These are phyloP conservation scores for Alternaria triticimaculans DNA, from an alignment of 2,329 filamentous ascomycete species.

Conservation along the genomic window DNA sequence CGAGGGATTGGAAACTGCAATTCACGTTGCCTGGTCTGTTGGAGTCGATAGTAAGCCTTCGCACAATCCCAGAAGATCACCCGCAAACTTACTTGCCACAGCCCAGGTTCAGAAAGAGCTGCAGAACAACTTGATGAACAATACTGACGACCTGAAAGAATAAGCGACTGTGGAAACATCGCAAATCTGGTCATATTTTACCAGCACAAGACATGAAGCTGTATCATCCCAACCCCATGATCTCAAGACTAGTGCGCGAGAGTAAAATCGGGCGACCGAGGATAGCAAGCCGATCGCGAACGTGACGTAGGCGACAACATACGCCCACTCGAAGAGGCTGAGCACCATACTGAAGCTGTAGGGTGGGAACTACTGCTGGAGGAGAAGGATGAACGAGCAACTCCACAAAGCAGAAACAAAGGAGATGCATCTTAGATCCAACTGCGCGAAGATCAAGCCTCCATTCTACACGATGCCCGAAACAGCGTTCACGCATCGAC, in stretches of 20 bases:
- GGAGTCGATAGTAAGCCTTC: not conserved
- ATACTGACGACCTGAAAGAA: not conserved
- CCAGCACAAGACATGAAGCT: not conserved
- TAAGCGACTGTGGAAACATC: not conserved
- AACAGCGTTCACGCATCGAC: not conserved
- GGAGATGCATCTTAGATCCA: not conserved
- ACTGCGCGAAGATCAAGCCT: not conserved
- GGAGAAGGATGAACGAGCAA: not conserved
- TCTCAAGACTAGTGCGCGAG: not conserved
- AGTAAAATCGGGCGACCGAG: conserved; percentile 3
- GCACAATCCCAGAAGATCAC: not conserved
- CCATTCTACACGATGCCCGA: not conserved
- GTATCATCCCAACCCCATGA: conserved; percentile 10
- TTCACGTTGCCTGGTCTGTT: not conserved
- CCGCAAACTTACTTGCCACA: not conserved
- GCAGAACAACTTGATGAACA: not conserved
- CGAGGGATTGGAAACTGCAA: not conserved
- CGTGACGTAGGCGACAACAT: not conserved
- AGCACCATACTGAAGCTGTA: not conserved
- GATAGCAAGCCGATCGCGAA: conserved; percentile 2
- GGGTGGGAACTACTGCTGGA: not conserved
- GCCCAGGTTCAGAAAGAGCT: not conserved
- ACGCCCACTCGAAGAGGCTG: not conserved
- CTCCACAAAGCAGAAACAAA: not conserved
- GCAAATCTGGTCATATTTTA: not conserved